Conservation (phyloP, 1,284 basidiomycete species). For the Pisolithus thermaeus region DNA sequence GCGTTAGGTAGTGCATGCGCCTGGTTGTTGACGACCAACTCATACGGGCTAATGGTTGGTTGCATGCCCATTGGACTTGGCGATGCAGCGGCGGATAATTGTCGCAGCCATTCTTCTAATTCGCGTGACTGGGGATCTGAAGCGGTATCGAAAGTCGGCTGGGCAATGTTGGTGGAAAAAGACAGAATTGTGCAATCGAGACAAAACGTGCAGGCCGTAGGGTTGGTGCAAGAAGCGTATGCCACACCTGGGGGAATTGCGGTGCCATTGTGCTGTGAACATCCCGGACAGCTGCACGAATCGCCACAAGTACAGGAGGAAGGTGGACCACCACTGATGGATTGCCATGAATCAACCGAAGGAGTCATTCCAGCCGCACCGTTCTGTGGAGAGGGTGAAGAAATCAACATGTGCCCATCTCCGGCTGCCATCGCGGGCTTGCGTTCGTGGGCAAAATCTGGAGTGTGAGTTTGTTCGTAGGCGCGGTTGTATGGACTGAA, state of each 20-base stretch:
- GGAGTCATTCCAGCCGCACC: constrained; percentile 11
- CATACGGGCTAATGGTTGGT: constrained; percentile 21
- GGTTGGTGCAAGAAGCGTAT: constrained; percentile 38
- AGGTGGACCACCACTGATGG: constrained; percentile 19
- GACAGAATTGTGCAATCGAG: constrained; percentile 54
- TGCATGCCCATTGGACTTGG: constrained; percentile 14
- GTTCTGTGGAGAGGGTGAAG: constrained; percentile 16
- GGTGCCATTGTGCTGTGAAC: constrained; percentile 41
- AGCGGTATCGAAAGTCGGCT: constrained; percentile 13
- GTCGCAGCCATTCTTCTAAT: constrained; percentile 48
- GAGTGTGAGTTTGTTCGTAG: constrained; percentile 39
- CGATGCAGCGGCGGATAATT: constrained; percentile 24
- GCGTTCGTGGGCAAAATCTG: constrained; percentile 24
- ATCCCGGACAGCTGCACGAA: constrained; percentile 48
- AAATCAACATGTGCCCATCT: constrained; percentile 17
- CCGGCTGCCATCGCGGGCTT: constrained; percentile 14
- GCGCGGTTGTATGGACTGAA: constrained; percentile 62
- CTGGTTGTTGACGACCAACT: constrained; percentile 20
- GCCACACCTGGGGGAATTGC: constrained; percentile 26
- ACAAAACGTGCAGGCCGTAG: constrained; percentile 47
- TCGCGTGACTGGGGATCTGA: constrained; percentile 29
- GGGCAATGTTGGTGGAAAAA: constrained; percentile 33
- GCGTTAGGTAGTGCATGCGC: constrained; percentile 11
- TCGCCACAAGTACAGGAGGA: constrained; percentile 49
- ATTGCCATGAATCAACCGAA: constrained; percentile 22